Conservation (phyloP, 2,329 filamentous ascomycete species). For the Pseudocercospora ulei region DNA sequence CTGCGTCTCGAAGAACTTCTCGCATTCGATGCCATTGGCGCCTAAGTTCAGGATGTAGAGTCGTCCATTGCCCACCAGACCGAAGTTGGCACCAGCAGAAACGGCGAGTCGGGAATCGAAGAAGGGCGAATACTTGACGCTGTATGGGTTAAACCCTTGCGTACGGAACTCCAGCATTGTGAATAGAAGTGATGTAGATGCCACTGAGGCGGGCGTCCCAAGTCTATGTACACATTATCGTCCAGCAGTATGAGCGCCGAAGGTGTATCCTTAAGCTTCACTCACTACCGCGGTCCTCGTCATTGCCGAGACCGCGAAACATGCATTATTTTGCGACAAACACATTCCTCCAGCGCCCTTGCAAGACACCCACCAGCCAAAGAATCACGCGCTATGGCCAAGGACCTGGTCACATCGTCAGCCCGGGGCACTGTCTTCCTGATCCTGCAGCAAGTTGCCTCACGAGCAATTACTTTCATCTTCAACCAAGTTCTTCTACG, state of each 20-base stretch:
- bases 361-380: too few relatives aligned
- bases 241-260: not conserved
- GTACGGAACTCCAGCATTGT: slow-evolving; percentile 90
- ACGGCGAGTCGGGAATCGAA: slow-evolving; percentile 91
- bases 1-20: slow-evolving; percentile 92
- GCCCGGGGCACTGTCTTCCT: slow-evolving; percentile 72
- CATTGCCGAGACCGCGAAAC: slow-evolving; percentile 2
- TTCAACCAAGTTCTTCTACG: slow-evolving; percentile 87
- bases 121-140: slow-evolving; percentile 96
- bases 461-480: slow-evolving; percentile 78
- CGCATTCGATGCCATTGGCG: slow-evolving; percentile 67
- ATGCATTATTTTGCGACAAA: too few relatives aligned
- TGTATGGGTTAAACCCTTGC: slow-evolving; percentile 88
- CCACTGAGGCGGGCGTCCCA: not conserved
- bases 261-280: too few relatives aligned
- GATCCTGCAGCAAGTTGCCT: slow-evolving; percentile 76
- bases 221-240: not conserved
- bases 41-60: slow-evolving; percentile 77
- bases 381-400: slow-evolving; percentile 28
- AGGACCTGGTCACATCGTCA: slow-evolving; percentile 37
- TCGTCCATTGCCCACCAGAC: slow-evolving; percentile 89
- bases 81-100: slow-evolving; percentile 85
- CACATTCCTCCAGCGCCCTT: too few relatives aligned
- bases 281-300: too few relatives aligned
- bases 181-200: slow-evolving; percentile 5